These are phyloP conservation scores for Plantago ovata DNA, from an alignment of 257 asterid species.

Conservation along the genomic window DNA sequence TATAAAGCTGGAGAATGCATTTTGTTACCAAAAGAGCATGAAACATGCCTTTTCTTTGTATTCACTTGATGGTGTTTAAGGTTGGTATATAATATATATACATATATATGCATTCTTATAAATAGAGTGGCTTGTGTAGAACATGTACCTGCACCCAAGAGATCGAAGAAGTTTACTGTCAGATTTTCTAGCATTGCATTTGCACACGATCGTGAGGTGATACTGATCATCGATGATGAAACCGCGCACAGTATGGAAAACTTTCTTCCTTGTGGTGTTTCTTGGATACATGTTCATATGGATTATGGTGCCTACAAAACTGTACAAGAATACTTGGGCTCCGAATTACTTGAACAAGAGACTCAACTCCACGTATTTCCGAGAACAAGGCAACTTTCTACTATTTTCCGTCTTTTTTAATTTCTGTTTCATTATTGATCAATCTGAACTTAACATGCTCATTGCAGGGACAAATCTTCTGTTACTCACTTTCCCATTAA, in stretches of 20 bases:
- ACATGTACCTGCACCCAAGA: conserved; percentile 12
- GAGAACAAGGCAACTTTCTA: conserved; percentile 39
- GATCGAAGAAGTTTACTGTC: not conserved
- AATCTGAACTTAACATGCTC: not conserved
- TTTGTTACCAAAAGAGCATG: conserved; percentile 32
- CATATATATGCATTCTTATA: too few species aligned
- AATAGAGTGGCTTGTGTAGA: not conserved
- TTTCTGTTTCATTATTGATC: not conserved
- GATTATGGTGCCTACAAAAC: conserved; percentile 48
- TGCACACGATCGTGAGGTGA: too few species aligned
- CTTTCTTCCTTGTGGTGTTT: conserved; percentile 36
- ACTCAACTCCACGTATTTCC: conserved; percentile 46
- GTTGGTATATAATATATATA: not conserved
- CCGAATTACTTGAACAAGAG: conserved; percentile 21
- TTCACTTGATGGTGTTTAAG: conserved; percentile 1
- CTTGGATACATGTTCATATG: conserved; percentile 46
- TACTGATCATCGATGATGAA: too few species aligned
- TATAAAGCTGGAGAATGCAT: conserved; percentile 12
- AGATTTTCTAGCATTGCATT: too few species aligned
- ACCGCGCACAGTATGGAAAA: conserved; percentile 31
- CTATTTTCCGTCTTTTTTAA: not conserved
- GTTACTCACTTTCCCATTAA: conserved; percentile 42
- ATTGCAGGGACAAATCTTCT: conserved; percentile 57
- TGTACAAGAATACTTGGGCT: conserved; percentile 44
- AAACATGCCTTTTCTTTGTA: conserved; percentile 30